These are phyloP conservation scores for Collariella sp. DNA, from an alignment of 495 filamentous ascomycete genomes.

Conservation along the genomic window DNA sequence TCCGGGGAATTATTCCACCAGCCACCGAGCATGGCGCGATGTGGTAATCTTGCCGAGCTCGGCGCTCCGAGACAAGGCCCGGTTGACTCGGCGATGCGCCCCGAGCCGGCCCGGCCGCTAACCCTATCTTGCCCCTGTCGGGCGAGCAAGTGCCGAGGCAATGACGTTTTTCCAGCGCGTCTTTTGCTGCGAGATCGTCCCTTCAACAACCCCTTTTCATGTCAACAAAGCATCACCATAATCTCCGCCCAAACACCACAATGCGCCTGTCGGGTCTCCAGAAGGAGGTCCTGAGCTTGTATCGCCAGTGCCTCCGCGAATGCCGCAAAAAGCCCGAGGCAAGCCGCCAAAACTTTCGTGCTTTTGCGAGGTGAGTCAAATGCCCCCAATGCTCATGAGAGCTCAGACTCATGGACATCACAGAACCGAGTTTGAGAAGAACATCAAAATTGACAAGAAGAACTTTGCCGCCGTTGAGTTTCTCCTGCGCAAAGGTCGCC, in stretches of 20 bases:
- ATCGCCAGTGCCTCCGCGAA: constrained; percentile 74
- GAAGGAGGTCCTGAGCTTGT: constrained; percentile 76
- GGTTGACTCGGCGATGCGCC: neutral
- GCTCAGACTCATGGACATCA: constrained; percentile 8
- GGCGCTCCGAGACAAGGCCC: constrained; percentile 1
- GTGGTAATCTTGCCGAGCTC: neutral
- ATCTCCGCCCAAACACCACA: neutral
- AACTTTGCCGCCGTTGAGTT: constrained; percentile 87
- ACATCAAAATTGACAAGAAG: constrained; percentile 65
- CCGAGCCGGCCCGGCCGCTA: neutral
- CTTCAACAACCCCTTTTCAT: neutral
- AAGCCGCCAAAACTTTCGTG: constrained; percentile 33
- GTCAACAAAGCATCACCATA: neutral
- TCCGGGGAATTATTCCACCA: constrained; percentile 8
- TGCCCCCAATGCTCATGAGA: neutral
- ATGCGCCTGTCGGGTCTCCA: constrained; percentile 82
- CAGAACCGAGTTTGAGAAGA: constrained; percentile 70
- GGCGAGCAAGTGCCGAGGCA: constrained; percentile 7
- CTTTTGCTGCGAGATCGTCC: neutral
- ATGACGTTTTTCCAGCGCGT: constrained; percentile 1
- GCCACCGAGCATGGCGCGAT: neutral
- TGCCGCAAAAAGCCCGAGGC: constrained; percentile 66
- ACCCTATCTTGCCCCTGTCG: too few relatives aligned
- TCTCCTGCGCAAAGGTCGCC: constrained; percentile 70
- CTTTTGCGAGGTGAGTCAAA: constrained; percentile 29